Evolutionary conservation across 768 basidiomycete species (phyloP).

Genomic region (Tulasnella sp.): DNA sequence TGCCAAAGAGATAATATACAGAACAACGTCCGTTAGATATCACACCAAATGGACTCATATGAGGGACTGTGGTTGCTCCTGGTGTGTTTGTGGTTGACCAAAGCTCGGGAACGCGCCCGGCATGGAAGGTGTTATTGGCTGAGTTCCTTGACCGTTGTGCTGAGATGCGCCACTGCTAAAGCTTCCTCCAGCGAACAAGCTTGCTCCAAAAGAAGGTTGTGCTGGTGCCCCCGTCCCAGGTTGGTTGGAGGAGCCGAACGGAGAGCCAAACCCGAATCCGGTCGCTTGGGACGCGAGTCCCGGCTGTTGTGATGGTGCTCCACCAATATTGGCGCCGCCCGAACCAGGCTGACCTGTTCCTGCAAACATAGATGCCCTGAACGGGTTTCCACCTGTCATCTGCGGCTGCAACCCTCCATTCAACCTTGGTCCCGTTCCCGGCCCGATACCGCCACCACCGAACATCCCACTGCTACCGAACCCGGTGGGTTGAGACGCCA

Average conservation of each 20-base stretch:
- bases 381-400: constrained; percentile 35
- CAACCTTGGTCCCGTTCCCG: constrained; percentile 17
- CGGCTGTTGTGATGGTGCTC: background rate
- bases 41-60: constrained; percentile 15
- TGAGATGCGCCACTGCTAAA: background rate
- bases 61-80: constrained; percentile 2
- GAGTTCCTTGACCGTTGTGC: no score
- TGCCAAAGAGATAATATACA: constrained; percentile 20
- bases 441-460: background rate
- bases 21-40: constrained; percentile 20
- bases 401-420: constrained; percentile 32
- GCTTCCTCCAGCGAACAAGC: background rate
- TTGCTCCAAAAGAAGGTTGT: constrained; percentile 9
- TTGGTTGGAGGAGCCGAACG: background rate
- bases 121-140: background rate
- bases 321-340: background rate
- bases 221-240: background rate
- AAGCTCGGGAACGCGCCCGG: constrained; percentile 14
- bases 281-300: constrained; percentile 11
- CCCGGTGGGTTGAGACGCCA: constrained; percentile 31
- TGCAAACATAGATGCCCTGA: constrained; percentile 31
- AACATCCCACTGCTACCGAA: constrained; percentile 18
- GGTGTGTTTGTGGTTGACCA: constrained; percentile 13
- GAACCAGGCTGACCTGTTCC: background rate
- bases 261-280: constrained; percentile 6